Evolutionary conservation across 179 eudicot genomes (phyloP).

Genomic region (Spergularia azorica): DNA sequence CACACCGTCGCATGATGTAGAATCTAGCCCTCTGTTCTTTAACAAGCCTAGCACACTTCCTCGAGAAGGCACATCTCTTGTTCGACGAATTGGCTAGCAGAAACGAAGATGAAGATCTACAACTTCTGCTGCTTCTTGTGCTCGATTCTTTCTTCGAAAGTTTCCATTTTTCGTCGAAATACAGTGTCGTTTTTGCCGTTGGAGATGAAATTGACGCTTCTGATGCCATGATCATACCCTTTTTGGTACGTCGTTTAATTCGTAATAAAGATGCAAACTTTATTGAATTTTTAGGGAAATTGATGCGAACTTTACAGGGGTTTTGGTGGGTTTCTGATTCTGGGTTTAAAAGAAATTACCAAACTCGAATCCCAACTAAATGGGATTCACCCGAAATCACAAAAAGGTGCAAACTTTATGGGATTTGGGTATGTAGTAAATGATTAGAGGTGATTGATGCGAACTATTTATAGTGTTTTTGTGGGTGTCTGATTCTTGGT

Average conservation of each 20-base stretch:
- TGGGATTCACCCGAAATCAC: neutral
- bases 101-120: constrained; percentile 34
- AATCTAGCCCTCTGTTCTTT: constrained; percentile 86
- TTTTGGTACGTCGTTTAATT: neutral
- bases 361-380: no score
- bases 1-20: constrained; percentile 84
- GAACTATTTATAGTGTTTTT: neutral
- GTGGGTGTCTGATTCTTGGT: neutral
- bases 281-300: neutral
- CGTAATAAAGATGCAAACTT: neutral
- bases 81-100: constrained; percentile 42
- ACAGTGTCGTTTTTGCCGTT: constrained; percentile 28
- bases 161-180: constrained; percentile 69
- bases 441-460: neutral
- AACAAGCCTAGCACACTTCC: constrained; percentile 74
- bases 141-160: constrained; percentile 56
- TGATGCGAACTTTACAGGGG: neutral
- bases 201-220: neutral
- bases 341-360: neutral
- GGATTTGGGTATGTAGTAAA: no score
- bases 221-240: constrained; percentile 15
- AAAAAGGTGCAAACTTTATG: neutral
- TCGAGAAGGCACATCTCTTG: constrained; percentile 61
- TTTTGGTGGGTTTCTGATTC: neutral
- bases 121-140: constrained; percentile 41